Base-by-base conservation (phyloP, 2,329 filamentous ascomycete species). In the Decorospora gaudefroyi region DNA sequence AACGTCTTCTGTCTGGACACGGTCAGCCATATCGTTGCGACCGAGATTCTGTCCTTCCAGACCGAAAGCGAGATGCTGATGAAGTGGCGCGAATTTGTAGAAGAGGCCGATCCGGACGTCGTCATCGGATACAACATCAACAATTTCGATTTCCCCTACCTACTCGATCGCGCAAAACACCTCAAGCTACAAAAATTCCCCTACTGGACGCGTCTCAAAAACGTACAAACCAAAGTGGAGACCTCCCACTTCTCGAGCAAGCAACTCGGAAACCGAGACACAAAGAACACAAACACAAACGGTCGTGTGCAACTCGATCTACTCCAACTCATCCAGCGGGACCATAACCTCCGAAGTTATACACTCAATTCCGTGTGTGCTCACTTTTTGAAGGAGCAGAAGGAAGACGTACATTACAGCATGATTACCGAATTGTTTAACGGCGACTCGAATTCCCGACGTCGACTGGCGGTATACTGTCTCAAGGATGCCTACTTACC, bases 391-490 rank as follows among this genome's bases (percentile, higher is more conserved):
- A 90, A 90, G 32, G 93, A 99, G 68, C 93, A 99, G 68, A 99
- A 99, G 67, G 93, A 99, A 72, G 93, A 99, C 71, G 93, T 99
- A 2, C 93, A 99, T 65, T 86, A 99, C 72, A 96, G 91, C 2
- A 99, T 99, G 90, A 99, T 99, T 62, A 99, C 95, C 0, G 95
- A 97, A 65, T 75, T 99, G 3, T 96, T 91, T 78, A 97, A 99
- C 67, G 93, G 93, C 49, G 96, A 93, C 0, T 85, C 91, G 0
- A 93, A 99, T 67, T 96, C 92, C 3, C 78, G 93, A 55, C 84
- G 95, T 61, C 85, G 93, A 72, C 75, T 99, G 34, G 93, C 93
- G 1, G 82, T 99, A 1, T 99, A 99, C 75, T 99, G 93, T 73
- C 73, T 99, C 55, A 99, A 99, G 72, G 95, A 99, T 74, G 93